A percentile compares a stretch with the other conserved stretches of the same genome.
phyloP scores from a whole-genome alignment of 495 filamentous ascomycete species.

The Mytilinidion resinicola region DNA sequence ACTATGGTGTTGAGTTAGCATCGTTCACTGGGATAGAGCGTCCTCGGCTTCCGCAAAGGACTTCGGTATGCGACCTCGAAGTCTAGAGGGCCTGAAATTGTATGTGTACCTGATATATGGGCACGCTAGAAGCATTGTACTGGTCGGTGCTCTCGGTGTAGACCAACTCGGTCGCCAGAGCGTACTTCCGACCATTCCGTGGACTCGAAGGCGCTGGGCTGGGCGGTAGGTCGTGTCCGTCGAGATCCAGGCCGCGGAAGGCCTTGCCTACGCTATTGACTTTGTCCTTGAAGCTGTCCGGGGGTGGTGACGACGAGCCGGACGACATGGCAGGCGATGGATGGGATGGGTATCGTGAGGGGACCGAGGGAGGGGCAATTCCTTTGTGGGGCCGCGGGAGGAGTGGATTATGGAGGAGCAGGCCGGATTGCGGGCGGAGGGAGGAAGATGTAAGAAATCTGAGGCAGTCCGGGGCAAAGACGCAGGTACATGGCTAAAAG shows the following conservation, averaged over 20 bases:
- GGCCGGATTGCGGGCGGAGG: neutral
- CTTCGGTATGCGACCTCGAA: neutral
- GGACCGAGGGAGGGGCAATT: neutral
- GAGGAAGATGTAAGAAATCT: neutral
- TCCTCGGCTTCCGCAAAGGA: neutral
- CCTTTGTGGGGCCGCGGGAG: neutral
- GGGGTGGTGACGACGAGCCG: neutral
- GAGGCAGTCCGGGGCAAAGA: neutral
- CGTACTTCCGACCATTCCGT: constrained; percentile 74
- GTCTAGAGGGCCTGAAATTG: neutral
- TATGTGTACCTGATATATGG: constrained; percentile 74
- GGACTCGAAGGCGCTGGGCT: constrained; percentile 93
- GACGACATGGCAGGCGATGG: neutral
- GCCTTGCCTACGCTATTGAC: constrained; percentile 49
- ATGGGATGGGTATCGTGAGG: neutral
- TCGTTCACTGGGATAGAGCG: neutral
- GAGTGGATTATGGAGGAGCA: neutral
- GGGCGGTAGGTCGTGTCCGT: constrained; percentile 86
- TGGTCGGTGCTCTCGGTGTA: constrained; percentile 94
- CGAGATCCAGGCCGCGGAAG: constrained; percentile 68
- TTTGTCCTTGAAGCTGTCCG: constrained; percentile 26
- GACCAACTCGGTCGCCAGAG: constrained; percentile 90
- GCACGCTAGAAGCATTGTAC: constrained; percentile 89
- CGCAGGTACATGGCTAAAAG: constrained; percentile 12
- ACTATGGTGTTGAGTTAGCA: constrained; percentile 44